phyloP scores from a whole-genome alignment of 2,329 filamentous ascomycete genomes.

The Talaromyces sp. region DNA sequence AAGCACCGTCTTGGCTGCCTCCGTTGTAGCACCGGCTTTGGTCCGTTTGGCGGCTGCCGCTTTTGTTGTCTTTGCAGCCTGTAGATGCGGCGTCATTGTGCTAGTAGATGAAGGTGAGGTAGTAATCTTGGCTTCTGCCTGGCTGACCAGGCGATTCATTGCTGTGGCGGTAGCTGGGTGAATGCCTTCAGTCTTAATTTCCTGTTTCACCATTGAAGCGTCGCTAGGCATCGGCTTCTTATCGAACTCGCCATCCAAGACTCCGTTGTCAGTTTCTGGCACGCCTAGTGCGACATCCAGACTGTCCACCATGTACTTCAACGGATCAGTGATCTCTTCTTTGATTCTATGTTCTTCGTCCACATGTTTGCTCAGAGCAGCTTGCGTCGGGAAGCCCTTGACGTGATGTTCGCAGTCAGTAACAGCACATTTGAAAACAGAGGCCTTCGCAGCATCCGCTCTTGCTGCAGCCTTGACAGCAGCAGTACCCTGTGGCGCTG shows the following conservation, averaged over 20 bases:
- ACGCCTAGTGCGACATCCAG: conserved; percentile 49
- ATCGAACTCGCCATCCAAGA: conserved; percentile 23
- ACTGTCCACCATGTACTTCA: conserved; percentile 55
- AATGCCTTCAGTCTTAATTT: conserved; percentile 25
- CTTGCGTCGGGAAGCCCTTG: conserved; percentile 54
- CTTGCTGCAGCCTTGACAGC: conserved; percentile 23
- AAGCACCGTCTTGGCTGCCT: conserved; percentile 20
- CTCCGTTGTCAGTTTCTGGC: conserved; percentile 38
- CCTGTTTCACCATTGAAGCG: conserved; percentile 24
- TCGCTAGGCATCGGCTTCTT: background rate
- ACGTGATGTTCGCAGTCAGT: conserved; percentile 52
- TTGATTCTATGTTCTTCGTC: conserved; percentile 52
- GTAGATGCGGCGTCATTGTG: conserved; percentile 31
- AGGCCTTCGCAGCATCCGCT: conserved; percentile 19
- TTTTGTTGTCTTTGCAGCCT: conserved; percentile 29
- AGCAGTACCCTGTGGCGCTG: conserved; percentile 21
- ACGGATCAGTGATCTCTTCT: conserved; percentile 50
- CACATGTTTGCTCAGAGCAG: conserved; percentile 53
- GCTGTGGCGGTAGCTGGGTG: conserved; percentile 33
- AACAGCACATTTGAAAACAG: conserved; percentile 53
- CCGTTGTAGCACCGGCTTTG: conserved; percentile 28
- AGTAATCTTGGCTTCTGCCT: conserved; percentile 31
- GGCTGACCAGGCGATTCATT: conserved; percentile 34
- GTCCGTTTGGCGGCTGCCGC: conserved; percentile 25
- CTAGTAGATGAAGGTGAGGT: conserved; percentile 34